Base-by-base conservation (phyloP, 495 filamentous ascomycete genomes). In the Penicillium lividum region DNA sequence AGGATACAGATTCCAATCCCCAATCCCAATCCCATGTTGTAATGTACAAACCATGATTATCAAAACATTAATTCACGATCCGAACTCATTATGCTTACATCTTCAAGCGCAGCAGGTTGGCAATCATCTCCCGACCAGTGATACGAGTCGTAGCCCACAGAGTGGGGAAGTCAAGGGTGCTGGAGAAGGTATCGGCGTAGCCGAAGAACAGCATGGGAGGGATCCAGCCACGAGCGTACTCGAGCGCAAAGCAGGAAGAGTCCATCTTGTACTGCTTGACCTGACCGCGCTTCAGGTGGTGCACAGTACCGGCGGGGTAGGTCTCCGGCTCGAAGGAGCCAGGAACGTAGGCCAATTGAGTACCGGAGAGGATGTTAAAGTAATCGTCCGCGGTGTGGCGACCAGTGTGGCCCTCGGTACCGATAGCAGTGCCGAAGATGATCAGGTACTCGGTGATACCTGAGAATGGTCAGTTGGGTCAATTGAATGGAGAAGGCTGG, bases 371-470 rank as follows among this genome's bases (percentile, higher is more conserved):
- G 80, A 95, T 94, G 79, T 92, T 84, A 83, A 95, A 95, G 82
- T 92, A 95, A 78, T 95, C 91, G 74, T 95, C 89, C 5, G 90
- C 90, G 30, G 91, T 91, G 78, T 94, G 91, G 34, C 90, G 85
- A 54, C 91, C 91, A 11, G 86, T 84, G 80, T 95, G 91, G 54
- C 91, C 91, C 70, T 95, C 91, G 10, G 91, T 95, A 62, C 91
- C 91, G 59, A 93, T 79, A n/a, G 91, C 83, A 4, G 91, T 91
- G 60, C 82, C 88, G 70, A 92, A 90, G 77, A 91, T 85, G 68
- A 91, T 91, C 51, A 92, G 71, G 75, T 92, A 92, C 68, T 92
- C 89, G 10, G 89, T 91, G 66, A 92, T 77, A 58, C 74, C 74
- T 77, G 51, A 13, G 53, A 29, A 61, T 65, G 51, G 5, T n/a